Evolutionary conservation across 2,329 filamentous ascomycete genomes (phyloP).

Genomic region (Sarocladium brachiariae): DNA sequence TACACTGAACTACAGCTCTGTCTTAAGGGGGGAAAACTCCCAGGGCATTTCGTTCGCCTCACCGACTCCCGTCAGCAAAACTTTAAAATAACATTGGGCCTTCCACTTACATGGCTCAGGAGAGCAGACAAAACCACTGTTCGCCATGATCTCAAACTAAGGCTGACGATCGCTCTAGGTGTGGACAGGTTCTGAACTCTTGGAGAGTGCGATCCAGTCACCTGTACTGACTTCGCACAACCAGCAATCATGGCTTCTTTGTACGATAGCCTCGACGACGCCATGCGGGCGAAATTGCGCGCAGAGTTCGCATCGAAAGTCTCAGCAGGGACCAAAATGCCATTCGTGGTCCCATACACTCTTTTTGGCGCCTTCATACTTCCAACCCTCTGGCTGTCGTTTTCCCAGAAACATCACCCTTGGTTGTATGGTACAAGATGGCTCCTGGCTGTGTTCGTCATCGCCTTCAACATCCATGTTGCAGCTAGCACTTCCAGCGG

Average conservation of each 20-base stretch:
- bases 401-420: slow-evolving; percentile 44
- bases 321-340: slow-evolving; percentile 33
- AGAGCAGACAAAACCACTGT: no score
- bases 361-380: slow-evolving; percentile 41
- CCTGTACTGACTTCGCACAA: background rate
- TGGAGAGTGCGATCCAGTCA: no score
- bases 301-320: slow-evolving; percentile 28
- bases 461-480: slow-evolving; percentile 37
- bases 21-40: background rate
- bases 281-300: slow-evolving; percentile 27
- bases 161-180: no score
- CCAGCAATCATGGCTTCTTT: background rate
- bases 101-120: no score
- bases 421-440: slow-evolving; percentile 45
- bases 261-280: slow-evolving; percentile 18
- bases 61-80: background rate
- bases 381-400: slow-evolving; percentile 46
- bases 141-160: no score
- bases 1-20: background rate
- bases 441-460: slow-evolving; percentile 37
- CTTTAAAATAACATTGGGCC: no score
- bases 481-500: slow-evolving; percentile 37
- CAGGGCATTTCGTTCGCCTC: background rate
- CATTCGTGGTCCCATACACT: slow-evolving; percentile 46
- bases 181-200: no score